A percentile compares a stretch with the other conserved stretches of the same genome.
phyloP scores from a whole-genome alignment of 2,329 filamentous ascomycete genomes.

The Trichoderma guizhouense region DNA sequence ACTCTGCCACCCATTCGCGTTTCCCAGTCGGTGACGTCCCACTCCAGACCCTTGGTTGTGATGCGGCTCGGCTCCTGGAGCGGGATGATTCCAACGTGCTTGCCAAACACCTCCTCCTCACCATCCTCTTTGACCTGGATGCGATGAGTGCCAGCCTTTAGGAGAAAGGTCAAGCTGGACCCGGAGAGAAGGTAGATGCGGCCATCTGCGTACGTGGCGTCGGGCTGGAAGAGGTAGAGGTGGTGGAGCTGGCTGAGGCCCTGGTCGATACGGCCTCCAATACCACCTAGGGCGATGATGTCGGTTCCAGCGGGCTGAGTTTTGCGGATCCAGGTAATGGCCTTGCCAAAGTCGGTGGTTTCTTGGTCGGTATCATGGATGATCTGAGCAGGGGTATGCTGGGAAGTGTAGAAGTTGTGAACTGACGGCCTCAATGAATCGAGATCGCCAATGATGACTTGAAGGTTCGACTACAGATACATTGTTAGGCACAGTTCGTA shows the following conservation, averaged over 20 bases:
- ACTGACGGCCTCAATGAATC: slow-evolving; percentile 71
- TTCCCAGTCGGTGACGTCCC: slow-evolving; percentile 82
- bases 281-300: slow-evolving; percentile 77
- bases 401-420: slow-evolving; percentile 61
- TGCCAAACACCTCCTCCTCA: slow-evolving; percentile 59
- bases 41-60: slow-evolving; percentile 76
- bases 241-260: slow-evolving; percentile 86
- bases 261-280: slow-evolving; percentile 90
- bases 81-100: slow-evolving; percentile 83
- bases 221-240: slow-evolving; percentile 62
- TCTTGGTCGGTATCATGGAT: slow-evolving; percentile 76
- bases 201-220: slow-evolving; percentile 48
- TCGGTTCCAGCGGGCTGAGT: slow-evolving; percentile 43
- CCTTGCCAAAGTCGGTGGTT: slow-evolving; percentile 89
- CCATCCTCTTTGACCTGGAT: slow-evolving; percentile 60
- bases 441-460: slow-evolving; percentile 82
- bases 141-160: slow-evolving; percentile 64
- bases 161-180: slow-evolving; percentile 75
- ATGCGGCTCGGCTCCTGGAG: slow-evolving; percentile 76
- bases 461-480: slow-evolving; percentile 51
- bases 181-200: slow-evolving; percentile 77
- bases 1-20: slow-evolving; percentile 71
- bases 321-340: slow-evolving; percentile 56
- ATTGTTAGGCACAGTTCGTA: background rate
- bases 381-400: slow-evolving; percentile 52